Base-by-base conservation (phyloP, 306 rosid genomes). In the Cercis canadensis region DNA sequence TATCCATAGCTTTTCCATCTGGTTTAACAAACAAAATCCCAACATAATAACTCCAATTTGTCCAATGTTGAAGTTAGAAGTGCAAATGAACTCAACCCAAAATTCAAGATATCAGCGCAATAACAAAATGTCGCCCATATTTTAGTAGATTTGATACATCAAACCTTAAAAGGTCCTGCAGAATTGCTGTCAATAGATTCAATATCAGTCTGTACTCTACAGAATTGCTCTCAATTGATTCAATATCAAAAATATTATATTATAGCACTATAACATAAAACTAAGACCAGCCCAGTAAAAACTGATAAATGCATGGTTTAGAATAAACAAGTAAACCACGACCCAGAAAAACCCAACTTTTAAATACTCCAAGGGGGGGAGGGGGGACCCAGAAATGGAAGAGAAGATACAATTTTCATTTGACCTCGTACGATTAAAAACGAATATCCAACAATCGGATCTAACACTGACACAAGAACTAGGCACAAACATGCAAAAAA, bases 1-100 rank as follows among this genome's bases (percentile, higher is more conserved):
- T 95, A 53, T 89, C 96, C 65, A 74, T 77, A 79, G 83, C 85
- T 87, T 88, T 95, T 12, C 75, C 85, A 85, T 95, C 96, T 92
- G 85, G 44, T 72, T 73, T 75, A 73, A 75, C 56, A 62, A 39
- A 55, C 75, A 75, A 31, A 40, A 70, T 51, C 40, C 55, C 67
- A 64, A 53, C 67, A 57, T 75, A 43, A 43, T 21, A 62, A 74
- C 53, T 64, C 76, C 69, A 77, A 62, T 52, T 72, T 57, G 57
- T 46, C 44, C 65, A 57, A 51, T 52, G 33, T 50, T 24, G 24
- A 53, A 69, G 17, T 36, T 41, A 57, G 67, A 57, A 60, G 24
- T 24, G 43, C 71, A 70, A 58, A 78, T 49, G 4, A 69, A 19
- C 54, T 62, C 57, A 72, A 75, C 44, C 80, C 71, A 37, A 41